phyloP scores from a whole-genome alignment of 768 basidiomycete species.

The Myochromella boudieri region DNA sequence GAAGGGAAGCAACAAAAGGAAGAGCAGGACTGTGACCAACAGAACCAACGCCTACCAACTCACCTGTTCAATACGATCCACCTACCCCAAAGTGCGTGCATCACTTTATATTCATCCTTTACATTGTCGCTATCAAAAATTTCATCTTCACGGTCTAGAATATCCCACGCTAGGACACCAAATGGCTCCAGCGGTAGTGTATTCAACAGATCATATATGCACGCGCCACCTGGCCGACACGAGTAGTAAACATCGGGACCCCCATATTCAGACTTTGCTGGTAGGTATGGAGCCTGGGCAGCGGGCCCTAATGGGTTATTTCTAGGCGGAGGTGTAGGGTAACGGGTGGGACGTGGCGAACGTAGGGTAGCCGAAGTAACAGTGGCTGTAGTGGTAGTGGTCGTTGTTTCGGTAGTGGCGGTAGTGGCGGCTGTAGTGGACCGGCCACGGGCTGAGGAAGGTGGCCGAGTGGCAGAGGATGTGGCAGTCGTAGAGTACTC shows the following conservation, averaged over 20 bases:
- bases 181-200: constrained; percentile 59
- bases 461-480: constrained; percentile 1
- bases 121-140: constrained; percentile 72
- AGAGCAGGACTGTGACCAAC: neutral
- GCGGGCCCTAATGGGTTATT: constrained; percentile 52
- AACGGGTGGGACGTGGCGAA: constrained; percentile 18
- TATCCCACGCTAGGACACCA: constrained; percentile 67
- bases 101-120: constrained; percentile 74
- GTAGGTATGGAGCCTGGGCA: constrained; percentile 49
- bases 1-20: no score
- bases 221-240: constrained; percentile 65
- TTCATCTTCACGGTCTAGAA: constrained; percentile 75
- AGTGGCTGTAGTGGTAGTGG: constrained; percentile 9
- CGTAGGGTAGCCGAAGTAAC: constrained; percentile 7
- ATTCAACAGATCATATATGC: constrained; percentile 63
- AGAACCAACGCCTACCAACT: constrained; percentile 8
- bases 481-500: constrained; percentile 9
- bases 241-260: constrained; percentile 53
- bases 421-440: constrained; percentile 13
- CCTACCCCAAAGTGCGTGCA: constrained; percentile 74
- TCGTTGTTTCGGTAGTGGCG: constrained; percentile 4
- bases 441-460: constrained; percentile 13
- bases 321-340: constrained; percentile 40
- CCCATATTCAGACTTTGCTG: constrained; percentile 44
- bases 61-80: constrained; percentile 71